Base-by-base conservation (phyloP, 2,329 filamentous ascomycete species). In the Alternaria triticina region DNA sequence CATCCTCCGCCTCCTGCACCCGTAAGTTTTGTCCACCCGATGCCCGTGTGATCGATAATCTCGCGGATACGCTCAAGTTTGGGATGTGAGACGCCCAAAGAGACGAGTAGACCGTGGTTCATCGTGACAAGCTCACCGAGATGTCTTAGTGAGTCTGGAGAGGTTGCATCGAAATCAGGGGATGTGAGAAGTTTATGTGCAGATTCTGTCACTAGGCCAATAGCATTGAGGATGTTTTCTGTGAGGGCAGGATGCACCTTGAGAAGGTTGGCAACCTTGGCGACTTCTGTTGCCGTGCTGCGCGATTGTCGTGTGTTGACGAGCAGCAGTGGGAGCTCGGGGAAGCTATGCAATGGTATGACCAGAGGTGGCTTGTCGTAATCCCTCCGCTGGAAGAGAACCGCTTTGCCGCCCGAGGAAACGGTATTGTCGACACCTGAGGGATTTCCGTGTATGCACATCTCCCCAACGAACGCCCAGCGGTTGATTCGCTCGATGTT, bases 381-480 rank as follows among this genome's bases (percentile, higher is more conserved):
- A 77, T 96, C 91, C 54, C 84, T 87, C 56, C 94, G 87, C 74
- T 95, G 91, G 82, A 97, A 99, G 3, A 98, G 85, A 1, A 99
- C 94, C 0, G 94, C 96, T 82, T 97, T 97, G 61, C 96, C 96
- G 74, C 96, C 92, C 12, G 94, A 92, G 12, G 95, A 87, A 27
- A 99, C 95, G 3, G 96, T 99, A 80, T 99, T 99, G 82, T 99
- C 96, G 46, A 99, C 93, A 0, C 96, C 96, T 0, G 93, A 97
- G 1, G 96, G 96, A 75, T 97, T 98, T 40, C 95, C 96, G 77
- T 99, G 96, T 67, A 98, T 97, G 81, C 94, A 96, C 89, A 98
- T 91, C 80, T 99, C 96, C 23, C 91, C 91, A 1, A 99, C 96
- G 80, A 97, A 98, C 0, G 96, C 94, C 96, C 96, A 99, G 65